These are phyloP conservation scores for Acmispon strigosus DNA, from an alignment of 306 rosid genomes.

Conservation along the genomic window DNA sequence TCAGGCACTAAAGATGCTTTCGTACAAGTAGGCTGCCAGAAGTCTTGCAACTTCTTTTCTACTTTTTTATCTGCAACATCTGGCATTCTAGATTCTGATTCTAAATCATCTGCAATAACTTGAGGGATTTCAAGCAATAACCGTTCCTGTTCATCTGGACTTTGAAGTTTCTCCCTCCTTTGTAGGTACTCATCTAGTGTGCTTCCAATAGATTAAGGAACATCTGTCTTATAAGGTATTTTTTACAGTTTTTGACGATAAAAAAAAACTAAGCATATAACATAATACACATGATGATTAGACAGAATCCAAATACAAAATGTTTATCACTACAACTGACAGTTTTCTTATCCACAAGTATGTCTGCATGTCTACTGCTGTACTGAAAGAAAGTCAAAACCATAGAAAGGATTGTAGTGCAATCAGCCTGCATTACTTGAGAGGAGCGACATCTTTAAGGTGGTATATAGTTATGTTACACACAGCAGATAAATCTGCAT, in stretches of 20 bases:
- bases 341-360: neutral
- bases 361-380: neutral
- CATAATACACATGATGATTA: neutral
- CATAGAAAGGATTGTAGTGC: neutral
- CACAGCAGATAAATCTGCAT: neutral
- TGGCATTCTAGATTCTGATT: conserved; percentile 26
- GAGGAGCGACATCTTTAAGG: neutral
- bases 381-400: neutral
- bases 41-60: conserved; percentile 25
- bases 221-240: neutral
- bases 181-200: conserved; percentile 64
- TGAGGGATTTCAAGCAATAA: conserved; percentile 57
- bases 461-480: neutral
- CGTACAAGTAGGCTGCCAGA: conserved; percentile 33
- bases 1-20: conserved; percentile 33
- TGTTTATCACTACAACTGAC: neutral
- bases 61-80: conserved; percentile 30
- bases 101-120: conserved; percentile 57
- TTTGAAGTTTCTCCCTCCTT: conserved; percentile 61
- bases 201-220: conserved; percentile 52
- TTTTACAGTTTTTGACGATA: neutral
- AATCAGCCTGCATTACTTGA: conserved; percentile 1
- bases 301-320: neutral
- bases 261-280: neutral
- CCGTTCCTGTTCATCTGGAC: conserved; percentile 54